phyloP scores from a whole-genome alignment of 179 eudicot genomes.

The Beta macrorhiza region DNA sequence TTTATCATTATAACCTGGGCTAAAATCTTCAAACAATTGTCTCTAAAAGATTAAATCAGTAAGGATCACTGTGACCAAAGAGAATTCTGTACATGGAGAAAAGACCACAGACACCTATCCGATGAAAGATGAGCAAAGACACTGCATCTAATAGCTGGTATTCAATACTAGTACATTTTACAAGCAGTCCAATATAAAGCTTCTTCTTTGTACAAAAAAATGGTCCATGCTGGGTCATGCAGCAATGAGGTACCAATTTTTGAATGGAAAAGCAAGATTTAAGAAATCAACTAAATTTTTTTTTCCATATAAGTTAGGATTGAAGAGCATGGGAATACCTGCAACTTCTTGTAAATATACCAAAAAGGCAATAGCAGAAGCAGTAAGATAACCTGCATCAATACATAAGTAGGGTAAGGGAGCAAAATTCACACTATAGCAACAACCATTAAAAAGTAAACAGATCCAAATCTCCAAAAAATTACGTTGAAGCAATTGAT shows the following conservation, averaged over 20 bases:
- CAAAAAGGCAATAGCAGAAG: conserved; percentile 81
- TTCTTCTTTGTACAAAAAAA: conserved; percentile 1
- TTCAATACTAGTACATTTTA: neutral
- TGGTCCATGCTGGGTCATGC: neutral
- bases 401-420: conserved; percentile 9
- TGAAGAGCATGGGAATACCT: conserved; percentile 45
- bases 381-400: conserved; percentile 67
- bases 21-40: neutral
- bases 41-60: neutral
- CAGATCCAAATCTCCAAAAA: neutral
- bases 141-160: neutral
- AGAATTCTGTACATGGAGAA: neutral
- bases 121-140: neutral
- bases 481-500: neutral
- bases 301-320: neutral
- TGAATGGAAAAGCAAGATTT: neutral
- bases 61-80: neutral
- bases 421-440: neutral
- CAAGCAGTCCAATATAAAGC: neutral
- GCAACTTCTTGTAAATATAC: conserved; percentile 81
- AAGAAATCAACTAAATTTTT: neutral
- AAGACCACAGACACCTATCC: neutral
- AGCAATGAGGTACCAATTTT: neutral
- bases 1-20: no score
- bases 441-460: neutral